phyloP scores from a whole-genome alignment of 352 stramenopile genomes.

The Peronosclerospora sorghi region DNA sequence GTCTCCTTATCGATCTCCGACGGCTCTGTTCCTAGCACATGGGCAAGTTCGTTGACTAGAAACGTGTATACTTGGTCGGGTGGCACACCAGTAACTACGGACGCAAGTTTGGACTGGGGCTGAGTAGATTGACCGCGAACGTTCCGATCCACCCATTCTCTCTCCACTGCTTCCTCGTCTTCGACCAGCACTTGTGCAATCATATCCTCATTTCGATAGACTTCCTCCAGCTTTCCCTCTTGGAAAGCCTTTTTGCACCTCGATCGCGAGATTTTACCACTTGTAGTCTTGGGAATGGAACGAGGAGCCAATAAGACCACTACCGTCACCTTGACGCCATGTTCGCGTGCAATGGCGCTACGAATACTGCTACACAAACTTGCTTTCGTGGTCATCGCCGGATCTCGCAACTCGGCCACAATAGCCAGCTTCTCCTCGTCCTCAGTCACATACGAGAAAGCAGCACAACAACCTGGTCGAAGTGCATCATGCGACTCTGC shows the following conservation, averaged over 20 bases:
- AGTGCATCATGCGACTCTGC: conserved; percentile 75
- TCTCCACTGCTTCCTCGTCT: conserved; percentile 23
- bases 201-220: conserved; percentile 78
- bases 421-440: conserved; percentile 65
- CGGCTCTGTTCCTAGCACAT: conserved; percentile 42
- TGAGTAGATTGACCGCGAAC: too few relatives aligned
- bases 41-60: conserved; percentile 46
- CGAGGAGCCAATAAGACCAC: conserved; percentile 87
- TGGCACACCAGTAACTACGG: conserved; percentile 38
- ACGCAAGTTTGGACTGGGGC: conserved; percentile 27
- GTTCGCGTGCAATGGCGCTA: conserved; percentile 54
- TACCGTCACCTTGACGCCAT: conserved; percentile 81
- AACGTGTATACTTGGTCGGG: conserved; percentile 46
- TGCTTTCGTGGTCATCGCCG: conserved; percentile 52
- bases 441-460: conserved; percentile 78
- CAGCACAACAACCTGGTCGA: conserved; percentile 91
- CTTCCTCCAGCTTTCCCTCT: conserved; percentile 42
- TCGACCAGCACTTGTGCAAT: conserved; percentile 34
- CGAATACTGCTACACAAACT: conserved; percentile 69
- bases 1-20: conserved; percentile 35
- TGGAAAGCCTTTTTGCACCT: conserved; percentile 68
- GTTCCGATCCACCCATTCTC: conserved; percentile 20
- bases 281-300: conserved; percentile 96
- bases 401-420: conserved; percentile 63
- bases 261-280: conserved; percentile 95